A percentile compares a stretch with the other conserved stretches of the same genome.
Conservation (phyloP, 306 rosid genomes). For the Sindora glabra region DNA sequence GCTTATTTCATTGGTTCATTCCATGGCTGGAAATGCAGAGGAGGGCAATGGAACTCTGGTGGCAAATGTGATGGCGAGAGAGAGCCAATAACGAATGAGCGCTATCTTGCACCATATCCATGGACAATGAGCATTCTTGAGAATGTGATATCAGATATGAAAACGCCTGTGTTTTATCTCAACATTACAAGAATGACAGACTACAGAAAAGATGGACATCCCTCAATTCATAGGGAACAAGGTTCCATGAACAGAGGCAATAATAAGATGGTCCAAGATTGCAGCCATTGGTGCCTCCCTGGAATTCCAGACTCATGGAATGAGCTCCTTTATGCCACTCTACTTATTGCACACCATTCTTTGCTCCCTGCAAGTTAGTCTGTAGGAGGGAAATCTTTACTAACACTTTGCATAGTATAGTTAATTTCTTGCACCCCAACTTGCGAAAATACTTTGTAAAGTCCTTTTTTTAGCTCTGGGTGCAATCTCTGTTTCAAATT, state of each 20-base stretch:
- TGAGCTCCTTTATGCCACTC: constrained; percentile 22
- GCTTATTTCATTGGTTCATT: too few species aligned
- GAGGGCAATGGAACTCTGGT: constrained; percentile 29
- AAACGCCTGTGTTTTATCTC: constrained; percentile 30
- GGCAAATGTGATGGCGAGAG: constrained; percentile 29
- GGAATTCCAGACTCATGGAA: constrained; percentile 45
- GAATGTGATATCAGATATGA: constrained; percentile 25
- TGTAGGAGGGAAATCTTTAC: neutral
- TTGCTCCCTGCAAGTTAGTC: neutral
- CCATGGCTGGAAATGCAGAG: constrained; percentile 2
- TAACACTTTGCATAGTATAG: too few species aligned
- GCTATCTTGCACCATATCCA: constrained; percentile 24
- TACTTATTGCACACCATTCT: constrained; percentile 7
- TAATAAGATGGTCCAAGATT: constrained; percentile 13
- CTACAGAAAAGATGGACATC: constrained; percentile 34
- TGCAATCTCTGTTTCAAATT: neutral
- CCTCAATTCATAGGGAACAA: constrained; percentile 17
- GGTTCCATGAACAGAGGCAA: constrained; percentile 1
- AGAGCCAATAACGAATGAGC: constrained; percentile 18
- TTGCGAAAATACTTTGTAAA: neutral
- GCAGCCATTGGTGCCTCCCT: constrained; percentile 47
- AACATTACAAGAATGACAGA: constrained; percentile 31
- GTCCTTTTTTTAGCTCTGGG: neutral
- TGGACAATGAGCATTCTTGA: constrained; percentile 30
- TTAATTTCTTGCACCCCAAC: neutral